phyloP scores from a whole-genome alignment of 2,329 filamentous ascomycete species.

The Colletotrichum sansevieriae region DNA sequence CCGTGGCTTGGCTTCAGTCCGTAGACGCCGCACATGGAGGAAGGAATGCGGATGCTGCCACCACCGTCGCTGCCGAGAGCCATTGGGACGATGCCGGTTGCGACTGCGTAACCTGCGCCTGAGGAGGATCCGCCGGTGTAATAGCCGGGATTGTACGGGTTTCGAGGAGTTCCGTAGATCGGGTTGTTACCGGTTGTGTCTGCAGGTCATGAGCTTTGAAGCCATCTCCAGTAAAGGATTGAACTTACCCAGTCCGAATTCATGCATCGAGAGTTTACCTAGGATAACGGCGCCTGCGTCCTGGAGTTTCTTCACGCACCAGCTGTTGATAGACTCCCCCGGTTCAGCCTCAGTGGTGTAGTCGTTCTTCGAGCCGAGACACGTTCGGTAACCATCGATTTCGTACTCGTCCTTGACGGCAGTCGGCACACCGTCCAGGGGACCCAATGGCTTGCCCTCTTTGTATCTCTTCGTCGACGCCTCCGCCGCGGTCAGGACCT shows the following conservation, averaged over 20 bases:
- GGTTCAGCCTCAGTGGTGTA: slow-evolving; percentile 63
- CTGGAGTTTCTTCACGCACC: slow-evolving; percentile 78
- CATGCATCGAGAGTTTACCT: slow-evolving; percentile 77
- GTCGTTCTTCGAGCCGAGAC: slow-evolving; percentile 72
- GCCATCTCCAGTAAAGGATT: not conserved
- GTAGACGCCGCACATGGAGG: slow-evolving; percentile 79
- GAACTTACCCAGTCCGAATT: slow-evolving; percentile 74
- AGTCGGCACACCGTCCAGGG: slow-evolving; percentile 80
- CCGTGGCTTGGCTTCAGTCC: slow-evolving; percentile 80
- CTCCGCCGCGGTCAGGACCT: slow-evolving; percentile 57
- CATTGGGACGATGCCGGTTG: slow-evolving; percentile 77
- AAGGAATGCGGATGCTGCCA: slow-evolving; percentile 80
- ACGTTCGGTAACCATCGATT: slow-evolving; percentile 78
- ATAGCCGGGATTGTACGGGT: slow-evolving; percentile 79
- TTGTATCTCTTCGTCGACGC: slow-evolving; percentile 62
- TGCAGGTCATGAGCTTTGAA: slow-evolving; percentile 29
- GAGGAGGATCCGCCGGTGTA: slow-evolving; percentile 85
- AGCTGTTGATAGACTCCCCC: slow-evolving; percentile 65
- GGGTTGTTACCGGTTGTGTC: slow-evolving; percentile 84
- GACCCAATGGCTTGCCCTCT: slow-evolving; percentile 69
- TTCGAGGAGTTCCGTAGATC: slow-evolving; percentile 78
- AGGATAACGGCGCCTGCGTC: slow-evolving; percentile 63
- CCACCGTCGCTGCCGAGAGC: slow-evolving; percentile 81
- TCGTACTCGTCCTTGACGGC: slow-evolving; percentile 84
- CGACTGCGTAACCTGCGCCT: slow-evolving; percentile 79